Percentiles rank a stretch among this genome's conserved stretches.
Conservation (phyloP, 805 yeast genomes). For the Metahyphopichia silvanorum region DNA sequence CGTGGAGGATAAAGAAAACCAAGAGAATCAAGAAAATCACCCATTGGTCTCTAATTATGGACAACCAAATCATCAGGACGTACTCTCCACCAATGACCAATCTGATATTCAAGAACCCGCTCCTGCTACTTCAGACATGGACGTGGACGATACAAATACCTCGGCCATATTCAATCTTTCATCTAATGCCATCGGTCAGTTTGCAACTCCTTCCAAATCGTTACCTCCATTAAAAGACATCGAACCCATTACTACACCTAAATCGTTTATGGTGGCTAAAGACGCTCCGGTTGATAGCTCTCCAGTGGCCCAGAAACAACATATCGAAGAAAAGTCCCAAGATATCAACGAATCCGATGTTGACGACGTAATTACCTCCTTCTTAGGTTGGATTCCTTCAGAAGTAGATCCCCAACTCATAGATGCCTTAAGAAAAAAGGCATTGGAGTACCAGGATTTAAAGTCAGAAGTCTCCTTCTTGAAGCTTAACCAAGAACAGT, state of each 20-base stretch:
- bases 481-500: constrained; percentile 34
- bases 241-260: constrained; percentile 39
- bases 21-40: no score
- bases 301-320: constrained; percentile 13
- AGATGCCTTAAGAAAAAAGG: constrained; percentile 18
- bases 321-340: constrained; percentile 11
- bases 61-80: no score
- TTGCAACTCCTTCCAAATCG: constrained; percentile 39
- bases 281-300: constrained; percentile 22
- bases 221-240: constrained; percentile 43
- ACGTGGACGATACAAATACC: constrained; percentile 2
- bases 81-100: not conserved
- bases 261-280: constrained; percentile 37
- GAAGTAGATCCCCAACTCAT: constrained; percentile 18
- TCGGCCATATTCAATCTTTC: constrained; percentile 1
- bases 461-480: constrained; percentile 28
- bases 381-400: no score
- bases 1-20: no score
- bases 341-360: constrained; percentile 8
- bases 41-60: no score
- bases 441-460: constrained; percentile 25
- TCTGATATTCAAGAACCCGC: not conserved
- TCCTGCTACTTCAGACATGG: constrained; percentile 1
- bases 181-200: constrained; percentile 10
- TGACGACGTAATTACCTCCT: constrained; percentile 20